Percentiles rank a stretch among this genome's conserved stretches.
Conservation (phyloP, 768 basidiomycete species). For the Xerocomellus amylosporus region DNA sequence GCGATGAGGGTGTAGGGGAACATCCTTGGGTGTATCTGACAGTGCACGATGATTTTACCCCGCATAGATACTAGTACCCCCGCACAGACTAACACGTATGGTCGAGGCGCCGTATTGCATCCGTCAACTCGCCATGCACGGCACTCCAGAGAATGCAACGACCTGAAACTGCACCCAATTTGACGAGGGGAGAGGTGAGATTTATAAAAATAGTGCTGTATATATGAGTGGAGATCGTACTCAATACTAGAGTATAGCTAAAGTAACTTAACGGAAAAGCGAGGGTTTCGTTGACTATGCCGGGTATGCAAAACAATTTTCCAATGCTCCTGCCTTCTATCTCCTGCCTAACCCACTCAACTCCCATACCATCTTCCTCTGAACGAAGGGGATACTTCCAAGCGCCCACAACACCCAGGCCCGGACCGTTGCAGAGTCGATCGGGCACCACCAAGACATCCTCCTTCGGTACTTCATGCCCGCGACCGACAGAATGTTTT, state of each 20-base stretch:
- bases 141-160: not conserved
- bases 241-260: not conserved
- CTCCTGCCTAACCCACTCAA: conserved; percentile 24
- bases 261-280: not conserved
- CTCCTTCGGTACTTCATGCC: conserved; percentile 21
- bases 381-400: conserved; percentile 17
- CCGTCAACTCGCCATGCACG: not conserved
- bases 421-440: conserved; percentile 27
- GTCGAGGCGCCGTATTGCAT: no score
- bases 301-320: not conserved
- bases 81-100: conserved; percentile 17
- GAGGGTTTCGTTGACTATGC: not conserved
- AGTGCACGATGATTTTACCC: conserved; percentile 7
- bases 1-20: conserved; percentile 39
- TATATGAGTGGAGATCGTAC: not conserved
- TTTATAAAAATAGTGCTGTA: not conserved
- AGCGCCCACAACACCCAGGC: conserved; percentile 25
- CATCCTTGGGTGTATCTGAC: conserved; percentile 1
- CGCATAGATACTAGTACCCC: conserved; percentile 7
- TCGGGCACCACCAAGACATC: conserved; percentile 25
- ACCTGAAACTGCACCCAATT: no score
- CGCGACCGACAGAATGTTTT: conserved; percentile 29
- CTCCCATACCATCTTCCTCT: conserved; percentile 16
- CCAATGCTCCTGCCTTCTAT: not conserved
- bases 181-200: no score